Percentiles rank a stretch among this genome's conserved stretches.
These are phyloP conservation scores for Clarkia xantiana DNA, from an alignment of 345 rosid species.

Conservation along the genomic window DNA sequence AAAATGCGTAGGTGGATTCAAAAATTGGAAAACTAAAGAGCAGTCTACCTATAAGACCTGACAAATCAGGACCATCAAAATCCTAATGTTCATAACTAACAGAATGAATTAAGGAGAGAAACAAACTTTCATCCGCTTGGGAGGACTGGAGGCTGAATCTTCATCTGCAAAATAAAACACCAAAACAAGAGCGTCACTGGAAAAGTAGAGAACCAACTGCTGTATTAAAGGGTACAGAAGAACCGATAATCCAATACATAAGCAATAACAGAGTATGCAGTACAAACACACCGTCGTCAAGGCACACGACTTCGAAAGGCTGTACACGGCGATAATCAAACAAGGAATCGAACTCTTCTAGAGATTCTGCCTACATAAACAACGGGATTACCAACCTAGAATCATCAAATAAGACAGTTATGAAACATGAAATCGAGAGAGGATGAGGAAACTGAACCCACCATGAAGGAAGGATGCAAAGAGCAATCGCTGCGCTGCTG, in stretches of 20 bases:
- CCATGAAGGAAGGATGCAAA: too few relatives aligned
- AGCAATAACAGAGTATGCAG: too few relatives aligned
- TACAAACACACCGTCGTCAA: constrained; percentile 5
- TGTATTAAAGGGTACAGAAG: too few relatives aligned
- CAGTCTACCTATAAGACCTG: too few relatives aligned
- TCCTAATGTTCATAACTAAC: too few relatives aligned
- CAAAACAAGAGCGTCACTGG: background rate
- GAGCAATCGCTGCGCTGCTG: too few relatives aligned
- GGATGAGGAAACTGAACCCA: background rate
- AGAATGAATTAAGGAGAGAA: background rate
- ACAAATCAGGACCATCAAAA: too few relatives aligned
- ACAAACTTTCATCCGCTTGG: constrained; percentile 2
- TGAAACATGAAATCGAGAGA: background rate
- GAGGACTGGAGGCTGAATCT: background rate
- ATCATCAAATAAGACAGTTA: background rate
- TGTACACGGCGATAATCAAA: constrained; percentile 13
- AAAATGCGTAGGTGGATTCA: too few relatives aligned
- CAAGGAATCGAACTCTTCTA: constrained; percentile 13
- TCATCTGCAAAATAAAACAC: background rate
- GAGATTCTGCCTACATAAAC: constrained; percentile 1
- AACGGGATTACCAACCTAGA: background rate
- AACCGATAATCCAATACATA: too few relatives aligned
- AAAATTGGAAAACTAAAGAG: too few relatives aligned
- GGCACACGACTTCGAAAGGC: constrained; percentile 6
- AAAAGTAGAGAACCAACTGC: background rate